Conservation (phyloP, 306 rosid species). For the Abrus pulchellus region DNA sequence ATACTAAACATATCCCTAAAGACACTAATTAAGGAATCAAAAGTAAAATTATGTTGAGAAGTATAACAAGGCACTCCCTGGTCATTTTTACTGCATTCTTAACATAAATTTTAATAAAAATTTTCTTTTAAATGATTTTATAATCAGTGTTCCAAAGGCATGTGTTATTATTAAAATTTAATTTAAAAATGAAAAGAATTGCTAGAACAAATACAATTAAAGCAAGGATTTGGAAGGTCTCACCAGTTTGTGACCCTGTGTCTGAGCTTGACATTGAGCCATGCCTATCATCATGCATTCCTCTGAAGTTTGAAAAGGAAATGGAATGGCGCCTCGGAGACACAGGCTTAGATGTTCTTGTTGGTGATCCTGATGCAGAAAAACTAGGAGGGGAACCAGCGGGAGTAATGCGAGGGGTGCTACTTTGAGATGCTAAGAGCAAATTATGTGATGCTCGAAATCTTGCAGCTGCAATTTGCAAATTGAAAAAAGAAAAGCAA, state of each 20-base stretch:
- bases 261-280: slow-evolving; percentile 60
- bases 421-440: slow-evolving; percentile 78
- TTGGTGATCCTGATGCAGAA: slow-evolving; percentile 83
- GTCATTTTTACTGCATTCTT: too few relatives aligned
- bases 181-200: not conserved
- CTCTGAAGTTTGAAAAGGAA: slow-evolving; percentile 75
- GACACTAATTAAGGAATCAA: too few relatives aligned
- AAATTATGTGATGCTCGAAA: slow-evolving; percentile 67
- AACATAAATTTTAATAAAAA: too few relatives aligned
- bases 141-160: too few relatives aligned
- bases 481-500: not conserved
- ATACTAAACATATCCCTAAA: too few relatives aligned
- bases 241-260: slow-evolving; percentile 68
- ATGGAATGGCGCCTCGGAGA: slow-evolving; percentile 85
- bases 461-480: slow-evolving; percentile 47
- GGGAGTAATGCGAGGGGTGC: slow-evolving; percentile 81
- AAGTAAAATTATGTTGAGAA: too few relatives aligned
- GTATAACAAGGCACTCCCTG: too few relatives aligned
- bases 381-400: slow-evolving; percentile 79
- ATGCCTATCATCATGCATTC: slow-evolving; percentile 66
- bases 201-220: not conserved
- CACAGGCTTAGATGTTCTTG: slow-evolving; percentile 76
- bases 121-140: too few relatives aligned
- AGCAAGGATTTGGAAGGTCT: slow-evolving; percentile 35
- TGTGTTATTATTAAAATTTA: too few relatives aligned